Base-by-base conservation (phyloP, 805 yeast genomes). In the Candida awuae region DNA sequence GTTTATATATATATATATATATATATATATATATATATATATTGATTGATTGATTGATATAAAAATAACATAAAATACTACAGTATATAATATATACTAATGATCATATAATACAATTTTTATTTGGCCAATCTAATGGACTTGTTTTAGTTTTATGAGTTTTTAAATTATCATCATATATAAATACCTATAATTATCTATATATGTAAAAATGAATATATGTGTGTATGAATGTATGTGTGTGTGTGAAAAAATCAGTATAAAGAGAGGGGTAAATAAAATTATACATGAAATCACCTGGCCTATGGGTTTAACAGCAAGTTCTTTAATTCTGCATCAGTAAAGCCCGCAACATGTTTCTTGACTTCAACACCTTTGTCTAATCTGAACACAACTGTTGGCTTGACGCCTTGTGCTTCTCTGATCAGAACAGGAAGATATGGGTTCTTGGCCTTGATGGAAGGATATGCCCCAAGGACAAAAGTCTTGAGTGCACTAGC, bases 381-480 rank as follows among this genome's bases (percentile, higher is more conserved):
- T 45, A 78, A 78, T 57, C 95, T 75, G 27, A 88, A 84, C 43
- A 75, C 81, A 38, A 84, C 72, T 34, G 78, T 69, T 29, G 95
- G 94, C 35, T 79, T 68, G 39, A 80, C 75, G 35, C 84, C 85
- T 45, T 65, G 66, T 23, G 86, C 74, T 61, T 85, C 95, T 62
- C 95, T 77, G 45, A 85, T 70, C 55, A 85, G 67, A 39, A 85
- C 77, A 10, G 94, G 94, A 22, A 82, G 63, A 43, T 66, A 62
- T 43, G 88, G 79, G 52, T 83, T 75, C 43, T 73, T 56, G 55
- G 74, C 72, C 52, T 71, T 72, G 52, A 85, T 63, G n/a, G 66
- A 53, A n/a, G 82, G 77, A 60, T 84, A 84, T 53, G 77, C 67
- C 41, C 71, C 66, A 34, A 72, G 61, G 47, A 85, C 65, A 54